Conservation (phyloP, 805 yeast species). For the Candida nanaspora region DNA sequence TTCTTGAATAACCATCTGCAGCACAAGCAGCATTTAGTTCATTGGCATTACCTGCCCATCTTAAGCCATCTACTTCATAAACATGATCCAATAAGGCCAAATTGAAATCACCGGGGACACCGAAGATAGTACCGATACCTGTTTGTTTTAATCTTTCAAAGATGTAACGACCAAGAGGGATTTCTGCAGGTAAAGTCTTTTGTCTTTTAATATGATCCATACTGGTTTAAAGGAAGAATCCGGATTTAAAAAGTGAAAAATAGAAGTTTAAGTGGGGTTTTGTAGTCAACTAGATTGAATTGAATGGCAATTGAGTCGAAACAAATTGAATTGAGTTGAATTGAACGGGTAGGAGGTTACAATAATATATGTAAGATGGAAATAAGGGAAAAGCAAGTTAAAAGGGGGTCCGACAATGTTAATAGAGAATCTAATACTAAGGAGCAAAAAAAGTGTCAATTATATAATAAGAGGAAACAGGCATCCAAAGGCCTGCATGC, state of each 20-base stretch:
- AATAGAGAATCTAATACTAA: too few relatives aligned
- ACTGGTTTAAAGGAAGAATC: neutral
- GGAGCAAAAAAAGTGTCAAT: too few relatives aligned
- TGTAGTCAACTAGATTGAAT: too few relatives aligned
- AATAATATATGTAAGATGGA: too few relatives aligned
- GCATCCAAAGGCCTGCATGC: too few relatives aligned
- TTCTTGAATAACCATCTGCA: conserved; percentile 82
- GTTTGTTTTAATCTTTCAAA: conserved; percentile 75
- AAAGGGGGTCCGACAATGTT: too few relatives aligned
- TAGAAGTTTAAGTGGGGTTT: too few relatives aligned
- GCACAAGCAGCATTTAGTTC: conserved; percentile 86
- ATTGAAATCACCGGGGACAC: conserved; percentile 81
- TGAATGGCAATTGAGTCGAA: too few relatives aligned
- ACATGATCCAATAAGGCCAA: conserved; percentile 63
- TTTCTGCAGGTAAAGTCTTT: conserved; percentile 19
- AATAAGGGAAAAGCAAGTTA: too few relatives aligned
- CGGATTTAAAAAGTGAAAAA: neutral
- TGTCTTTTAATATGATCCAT: conserved; percentile 6
- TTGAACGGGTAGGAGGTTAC: too few relatives aligned
- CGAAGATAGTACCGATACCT: conserved; percentile 64
- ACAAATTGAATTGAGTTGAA: too few relatives aligned
- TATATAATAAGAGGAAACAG: too few relatives aligned
- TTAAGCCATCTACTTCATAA: conserved; percentile 65
- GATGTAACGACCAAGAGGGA: conserved; percentile 68
- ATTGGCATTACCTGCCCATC: conserved; percentile 90